phyloP scores from a whole-genome alignment of 2,329 filamentous ascomycete species.

The Fusarium praegraminearum region DNA sequence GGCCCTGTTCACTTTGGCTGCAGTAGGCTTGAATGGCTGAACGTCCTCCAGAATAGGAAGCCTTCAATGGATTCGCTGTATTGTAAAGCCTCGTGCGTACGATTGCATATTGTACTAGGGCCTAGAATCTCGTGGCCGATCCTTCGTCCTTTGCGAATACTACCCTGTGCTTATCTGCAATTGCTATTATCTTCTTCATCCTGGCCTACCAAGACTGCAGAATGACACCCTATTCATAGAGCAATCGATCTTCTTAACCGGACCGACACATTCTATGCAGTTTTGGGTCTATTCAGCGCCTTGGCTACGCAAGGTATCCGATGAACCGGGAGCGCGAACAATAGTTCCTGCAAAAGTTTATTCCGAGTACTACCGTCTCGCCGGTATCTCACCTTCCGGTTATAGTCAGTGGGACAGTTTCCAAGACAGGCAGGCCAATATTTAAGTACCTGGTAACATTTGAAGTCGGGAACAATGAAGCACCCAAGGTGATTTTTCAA shows the following conservation, averaged over 20 bases:
- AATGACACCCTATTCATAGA: background rate
- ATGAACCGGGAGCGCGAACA: background rate
- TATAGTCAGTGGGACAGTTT: conserved; percentile 9
- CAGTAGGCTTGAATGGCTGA: conserved; percentile 12
- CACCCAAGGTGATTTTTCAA: background rate
- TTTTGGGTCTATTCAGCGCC: conserved; percentile 1
- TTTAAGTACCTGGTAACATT: background rate
- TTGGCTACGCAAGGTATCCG: background rate
- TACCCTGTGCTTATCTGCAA: background rate
- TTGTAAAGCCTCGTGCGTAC: conserved; percentile 5
- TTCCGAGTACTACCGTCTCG: conserved; percentile 4
- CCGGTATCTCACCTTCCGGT: conserved; percentile 6
- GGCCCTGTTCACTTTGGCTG: background rate
- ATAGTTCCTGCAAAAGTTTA: conserved; percentile 9
- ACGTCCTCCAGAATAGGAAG: conserved; percentile 12
- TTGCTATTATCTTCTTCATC: background rate
- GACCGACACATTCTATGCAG: conserved; percentile 4
- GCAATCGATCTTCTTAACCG: conserved; percentile 6
- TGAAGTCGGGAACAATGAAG: background rate
- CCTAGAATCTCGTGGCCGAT: conserved; percentile 19
- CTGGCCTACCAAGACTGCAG: background rate
- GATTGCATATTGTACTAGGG: background rate
- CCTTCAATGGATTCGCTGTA: conserved; percentile 4
- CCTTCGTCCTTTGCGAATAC: conserved; percentile 15
- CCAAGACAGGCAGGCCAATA: conserved; percentile 7